These are phyloP conservation scores for Dactylonectria macrodidyma DNA, from an alignment of 2,329 filamentous ascomycete species.

Conservation along the genomic window DNA sequence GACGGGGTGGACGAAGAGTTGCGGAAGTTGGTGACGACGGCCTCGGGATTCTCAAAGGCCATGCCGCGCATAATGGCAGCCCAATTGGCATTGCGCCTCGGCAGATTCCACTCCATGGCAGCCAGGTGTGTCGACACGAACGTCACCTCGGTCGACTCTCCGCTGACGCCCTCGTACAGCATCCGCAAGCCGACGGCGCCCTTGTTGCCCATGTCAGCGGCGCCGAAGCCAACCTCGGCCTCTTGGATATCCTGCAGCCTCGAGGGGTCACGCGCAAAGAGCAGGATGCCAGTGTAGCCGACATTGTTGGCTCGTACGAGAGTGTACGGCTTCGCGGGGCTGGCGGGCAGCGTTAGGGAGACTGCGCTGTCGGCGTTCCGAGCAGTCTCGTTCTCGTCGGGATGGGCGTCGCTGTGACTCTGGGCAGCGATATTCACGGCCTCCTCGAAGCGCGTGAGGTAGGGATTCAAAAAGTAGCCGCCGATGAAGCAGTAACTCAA, in stretches of 20 bases:
- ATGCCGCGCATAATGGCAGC: constrained; percentile 84
- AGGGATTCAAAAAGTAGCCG: constrained; percentile 82
- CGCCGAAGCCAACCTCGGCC: constrained; percentile 88
- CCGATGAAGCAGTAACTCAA: constrained; percentile 89
- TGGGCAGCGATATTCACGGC: constrained; percentile 77
- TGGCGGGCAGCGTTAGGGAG: constrained; percentile 28
- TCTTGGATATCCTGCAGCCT: constrained; percentile 77
- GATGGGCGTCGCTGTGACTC: constrained; percentile 33
- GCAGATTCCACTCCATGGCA: constrained; percentile 85
- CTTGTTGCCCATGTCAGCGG: constrained; percentile 95
- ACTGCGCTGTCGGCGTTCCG: constrained; percentile 13
- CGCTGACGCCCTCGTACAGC: constrained; percentile 62
- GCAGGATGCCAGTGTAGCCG: constrained; percentile 91
- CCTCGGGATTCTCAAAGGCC: constrained; percentile 76
- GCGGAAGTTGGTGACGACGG: constrained; percentile 51
- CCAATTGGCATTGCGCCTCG: constrained; percentile 90
- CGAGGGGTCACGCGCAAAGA: constrained; percentile 79
- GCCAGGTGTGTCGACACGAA: constrained; percentile 92
- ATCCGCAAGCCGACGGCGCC: constrained; percentile 88
- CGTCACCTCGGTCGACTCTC: constrained; percentile 75
- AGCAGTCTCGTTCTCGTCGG: constrained; percentile 8
- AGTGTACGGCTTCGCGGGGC: constrained; percentile 69
- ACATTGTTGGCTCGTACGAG: constrained; percentile 81
- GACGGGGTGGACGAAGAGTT: constrained; percentile 41
- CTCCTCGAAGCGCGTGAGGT: constrained; percentile 79